Evolutionary conservation across 73 alveolate genomes (phyloP).

Genomic region (Tetrahymena borealis): DNA sequence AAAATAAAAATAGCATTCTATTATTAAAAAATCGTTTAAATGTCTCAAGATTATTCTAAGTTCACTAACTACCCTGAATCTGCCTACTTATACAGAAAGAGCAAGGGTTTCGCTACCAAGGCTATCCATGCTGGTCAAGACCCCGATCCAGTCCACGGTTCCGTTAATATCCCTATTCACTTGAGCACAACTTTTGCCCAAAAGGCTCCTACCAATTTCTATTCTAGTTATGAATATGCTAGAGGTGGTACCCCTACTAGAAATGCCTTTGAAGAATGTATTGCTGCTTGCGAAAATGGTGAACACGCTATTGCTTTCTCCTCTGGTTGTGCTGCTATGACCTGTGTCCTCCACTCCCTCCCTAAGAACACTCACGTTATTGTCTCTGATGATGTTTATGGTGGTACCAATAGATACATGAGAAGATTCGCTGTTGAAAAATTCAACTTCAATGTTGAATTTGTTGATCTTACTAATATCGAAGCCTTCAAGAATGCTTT

Average conservation of each 20-base stretch:
- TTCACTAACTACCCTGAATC: constrained; percentile 1
- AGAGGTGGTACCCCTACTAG: constrained; percentile 66
- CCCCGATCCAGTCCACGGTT: constrained; percentile 64
- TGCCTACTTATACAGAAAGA: constrained; percentile 16
- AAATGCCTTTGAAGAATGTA: constrained; percentile 64
- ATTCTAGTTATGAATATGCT: constrained; percentile 10
- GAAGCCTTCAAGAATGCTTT: constrained; percentile 51
- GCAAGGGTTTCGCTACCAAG: constrained; percentile 56
- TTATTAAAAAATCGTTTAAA: too few relatives aligned
- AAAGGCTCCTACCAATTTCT: constrained; percentile 16
- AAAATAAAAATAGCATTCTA: too few relatives aligned
- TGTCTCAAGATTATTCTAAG: background rate
- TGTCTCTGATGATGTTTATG: constrained; percentile 83
- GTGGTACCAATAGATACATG: constrained; percentile 85
- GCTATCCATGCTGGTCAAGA: constrained; percentile 74
- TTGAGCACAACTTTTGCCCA: constrained; percentile 69
- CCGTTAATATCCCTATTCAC: constrained; percentile 82
- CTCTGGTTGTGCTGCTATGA: constrained; percentile 76
- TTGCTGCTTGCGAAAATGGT: constrained; percentile 74
- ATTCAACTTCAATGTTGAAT: constrained; percentile 58
- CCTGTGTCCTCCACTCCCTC: constrained; percentile 10
- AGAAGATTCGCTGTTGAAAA: constrained; percentile 49
- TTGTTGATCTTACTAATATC: constrained; percentile 67
- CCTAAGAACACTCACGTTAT: constrained; percentile 73
- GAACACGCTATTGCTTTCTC: constrained; percentile 64